Percentiles rank a stretch among this genome's conserved stretches.
Evolutionary conservation across 1,139 yeast genomes (phyloP).

Genomic region (Pichia sp.): DNA sequence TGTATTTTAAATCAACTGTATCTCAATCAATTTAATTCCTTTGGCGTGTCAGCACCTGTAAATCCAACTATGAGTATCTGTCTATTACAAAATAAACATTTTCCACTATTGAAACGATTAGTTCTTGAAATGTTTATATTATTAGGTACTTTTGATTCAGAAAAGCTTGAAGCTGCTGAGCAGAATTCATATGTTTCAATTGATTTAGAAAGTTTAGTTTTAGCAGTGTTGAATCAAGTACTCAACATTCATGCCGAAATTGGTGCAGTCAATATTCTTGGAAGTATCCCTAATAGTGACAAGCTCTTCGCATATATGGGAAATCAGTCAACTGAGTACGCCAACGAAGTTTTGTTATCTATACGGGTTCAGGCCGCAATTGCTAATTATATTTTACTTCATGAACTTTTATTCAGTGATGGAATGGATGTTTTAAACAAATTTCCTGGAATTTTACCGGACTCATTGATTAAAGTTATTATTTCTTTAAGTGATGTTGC

Average conservation of each 20-base stretch:
- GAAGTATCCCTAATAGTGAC: slow-evolving; percentile 21
- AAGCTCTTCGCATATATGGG: slow-evolving; percentile 21
- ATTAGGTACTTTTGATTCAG: slow-evolving; percentile 15
- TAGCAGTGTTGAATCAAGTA: slow-evolving; percentile 21
- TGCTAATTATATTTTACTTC: slow-evolving; percentile 35
- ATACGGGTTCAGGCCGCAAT: slow-evolving; percentile 39
- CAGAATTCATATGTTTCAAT: slow-evolving; percentile 21
- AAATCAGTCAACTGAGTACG: slow-evolving; percentile 18
- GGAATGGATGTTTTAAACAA: slow-evolving; percentile 18
- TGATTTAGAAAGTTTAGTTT: slow-evolving; percentile 20
- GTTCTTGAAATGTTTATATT: slow-evolving; percentile 19
- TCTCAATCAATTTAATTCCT: slow-evolving; percentile 20
- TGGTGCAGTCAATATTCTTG: slow-evolving; percentile 18
- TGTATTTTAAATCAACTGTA: slow-evolving; percentile 30
- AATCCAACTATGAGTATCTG: slow-evolving; percentile 25
- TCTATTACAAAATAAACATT: slow-evolving; percentile 23
- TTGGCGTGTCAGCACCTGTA: slow-evolving; percentile 21
- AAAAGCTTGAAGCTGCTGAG: slow-evolving; percentile 15
- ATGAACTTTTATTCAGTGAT: slow-evolving; percentile 29
- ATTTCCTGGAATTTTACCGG: slow-evolving; percentile 27
- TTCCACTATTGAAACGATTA: slow-evolving; percentile 19
- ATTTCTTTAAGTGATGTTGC: slow-evolving; percentile 34
- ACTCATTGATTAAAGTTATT: slow-evolving; percentile 34
- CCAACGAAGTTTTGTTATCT: slow-evolving; percentile 29
- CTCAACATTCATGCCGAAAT: slow-evolving; percentile 21